A percentile compares a stretch with the other conserved stretches of the same genome.
Evolutionary conservation across 352 stramenopile genomes (phyloP).

Genomic region (Phytophthora tubulina): DNA sequence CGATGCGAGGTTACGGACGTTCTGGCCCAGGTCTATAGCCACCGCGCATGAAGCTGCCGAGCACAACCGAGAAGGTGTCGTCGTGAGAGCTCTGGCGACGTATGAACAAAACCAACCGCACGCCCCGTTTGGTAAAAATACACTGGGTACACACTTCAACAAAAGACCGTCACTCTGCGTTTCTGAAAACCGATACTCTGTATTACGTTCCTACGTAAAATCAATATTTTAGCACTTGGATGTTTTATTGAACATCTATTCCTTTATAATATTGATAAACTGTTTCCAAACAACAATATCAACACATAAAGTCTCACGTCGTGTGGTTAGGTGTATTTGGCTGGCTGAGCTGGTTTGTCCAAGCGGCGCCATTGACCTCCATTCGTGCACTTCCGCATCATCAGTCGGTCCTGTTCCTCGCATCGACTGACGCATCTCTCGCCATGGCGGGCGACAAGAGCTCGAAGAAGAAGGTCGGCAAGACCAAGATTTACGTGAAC

Average conservation of each 20-base stretch:
- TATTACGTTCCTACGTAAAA: not conserved
- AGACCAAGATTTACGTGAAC: slow-evolving; percentile 54
- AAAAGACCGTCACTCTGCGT: slow-evolving; percentile 35
- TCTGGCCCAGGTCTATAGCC: slow-evolving; percentile 14
- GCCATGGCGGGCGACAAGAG: slow-evolving; percentile 61
- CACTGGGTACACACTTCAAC: slow-evolving; percentile 30
- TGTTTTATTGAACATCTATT: no score
- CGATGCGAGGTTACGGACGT: slow-evolving; percentile 16
- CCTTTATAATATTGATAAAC: no score
- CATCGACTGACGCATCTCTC: slow-evolving; percentile 13
- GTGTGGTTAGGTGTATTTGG: slow-evolving; percentile 30
- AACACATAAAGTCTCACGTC: not conserved
- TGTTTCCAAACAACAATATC: not conserved
- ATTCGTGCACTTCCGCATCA: slow-evolving; percentile 46
- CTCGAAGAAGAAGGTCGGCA: slow-evolving; percentile 55
- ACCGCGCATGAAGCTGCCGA: slow-evolving; percentile 36
- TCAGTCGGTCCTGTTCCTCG: slow-evolving; percentile 6
- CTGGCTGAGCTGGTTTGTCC: slow-evolving; percentile 43
- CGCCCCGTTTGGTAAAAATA: slow-evolving; percentile 40
- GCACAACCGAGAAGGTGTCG: slow-evolving; percentile 9
- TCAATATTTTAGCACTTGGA: no score
- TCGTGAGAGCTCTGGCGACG: slow-evolving; percentile 8
- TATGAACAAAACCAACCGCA: slow-evolving; percentile 25
- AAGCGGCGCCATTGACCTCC: slow-evolving; percentile 35
- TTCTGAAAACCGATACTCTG: not conserved